A percentile compares a stretch with the other conserved stretches of the same genome.
Evolutionary conservation across 768 basidiomycete species (phyloP).

Genomic region (Gymnopilus junonius): DNA sequence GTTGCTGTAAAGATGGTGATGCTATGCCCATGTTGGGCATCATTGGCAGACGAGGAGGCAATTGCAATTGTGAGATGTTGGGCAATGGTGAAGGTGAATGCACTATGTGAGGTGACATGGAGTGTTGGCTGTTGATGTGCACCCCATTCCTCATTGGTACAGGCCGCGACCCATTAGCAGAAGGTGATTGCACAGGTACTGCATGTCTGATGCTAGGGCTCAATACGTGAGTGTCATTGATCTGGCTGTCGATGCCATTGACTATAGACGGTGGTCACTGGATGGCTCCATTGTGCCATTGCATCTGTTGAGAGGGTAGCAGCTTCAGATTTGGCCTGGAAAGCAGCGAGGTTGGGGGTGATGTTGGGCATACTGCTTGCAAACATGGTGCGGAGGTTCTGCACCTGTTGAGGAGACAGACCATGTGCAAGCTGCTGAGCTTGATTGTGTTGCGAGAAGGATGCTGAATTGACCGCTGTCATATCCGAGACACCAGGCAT

Average conservation of each 20-base stretch:
- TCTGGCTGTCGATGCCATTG: conserved; percentile 28
- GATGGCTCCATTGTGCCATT: conserved; percentile 33
- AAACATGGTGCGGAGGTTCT: conserved; percentile 61
- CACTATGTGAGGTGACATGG: conserved; percentile 55
- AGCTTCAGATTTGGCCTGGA: conserved; percentile 49
- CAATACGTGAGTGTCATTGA: conserved; percentile 17
- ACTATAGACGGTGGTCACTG: conserved; percentile 36
- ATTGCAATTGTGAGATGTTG: conserved; percentile 48
- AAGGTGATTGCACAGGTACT: conserved; percentile 51
- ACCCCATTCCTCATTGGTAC: conserved; percentile 36
- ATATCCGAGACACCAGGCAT: conserved; percentile 31
- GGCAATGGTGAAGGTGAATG: conserved; percentile 52
- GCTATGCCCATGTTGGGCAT: conserved; percentile 56
- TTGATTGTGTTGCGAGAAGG: conserved; percentile 35
- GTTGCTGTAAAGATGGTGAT: conserved; percentile 60
- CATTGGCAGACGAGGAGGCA: conserved; percentile 53
- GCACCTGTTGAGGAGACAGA: conserved; percentile 63
- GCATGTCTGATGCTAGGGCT: conserved; percentile 42
- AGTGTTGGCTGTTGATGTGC: no score
- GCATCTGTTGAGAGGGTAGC: no score
- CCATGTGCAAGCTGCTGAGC: conserved; percentile 37
- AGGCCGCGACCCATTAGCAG: conserved; percentile 59
- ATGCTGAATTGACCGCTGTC: conserved; percentile 34
- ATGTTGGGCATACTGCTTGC: conserved; percentile 36
- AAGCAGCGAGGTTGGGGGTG: conserved; percentile 41